Conservation (phyloP, 2,329 filamentous ascomycete species). For the Metarhizium album region DNA sequence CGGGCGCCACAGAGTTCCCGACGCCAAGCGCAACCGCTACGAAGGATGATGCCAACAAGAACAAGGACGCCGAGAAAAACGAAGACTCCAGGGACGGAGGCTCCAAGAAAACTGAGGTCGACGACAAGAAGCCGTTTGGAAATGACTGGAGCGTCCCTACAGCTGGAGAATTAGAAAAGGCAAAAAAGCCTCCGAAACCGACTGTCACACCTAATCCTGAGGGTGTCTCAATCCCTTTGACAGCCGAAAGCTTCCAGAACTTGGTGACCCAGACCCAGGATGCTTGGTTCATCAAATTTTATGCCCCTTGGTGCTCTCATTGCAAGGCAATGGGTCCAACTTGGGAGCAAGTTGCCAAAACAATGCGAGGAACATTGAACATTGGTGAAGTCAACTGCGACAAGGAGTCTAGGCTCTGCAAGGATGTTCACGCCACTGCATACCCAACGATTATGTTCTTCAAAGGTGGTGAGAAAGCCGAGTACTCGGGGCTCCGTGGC, state of each 20-base stretch:
- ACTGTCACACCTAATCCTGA: conserved; percentile 55
- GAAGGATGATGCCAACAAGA: conserved; percentile 17
- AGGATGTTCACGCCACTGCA: conserved; percentile 67
- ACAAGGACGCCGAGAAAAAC: background rate
- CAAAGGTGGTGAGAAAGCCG: conserved; percentile 79
- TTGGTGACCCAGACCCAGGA: conserved; percentile 79
- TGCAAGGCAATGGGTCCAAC: conserved; percentile 87
- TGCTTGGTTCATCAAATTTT: conserved; percentile 98
- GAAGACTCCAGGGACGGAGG: background rate
- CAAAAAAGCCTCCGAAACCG: conserved; percentile 36
- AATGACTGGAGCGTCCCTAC: conserved; percentile 20
- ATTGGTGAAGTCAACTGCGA: conserved; percentile 97
- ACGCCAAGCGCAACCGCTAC: conserved; percentile 20
- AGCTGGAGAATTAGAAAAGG: conserved; percentile 19
- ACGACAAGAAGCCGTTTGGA: conserved; percentile 17
- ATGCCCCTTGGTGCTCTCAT: conserved; percentile 93
- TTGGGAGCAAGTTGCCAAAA: conserved; percentile 82
- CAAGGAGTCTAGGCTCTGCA: conserved; percentile 75
- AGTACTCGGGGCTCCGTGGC: conserved; percentile 86
- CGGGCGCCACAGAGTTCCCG: conserved; percentile 46
- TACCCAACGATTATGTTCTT: conserved; percentile 93
- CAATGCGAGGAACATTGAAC: conserved; percentile 83
- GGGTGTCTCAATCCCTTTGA: conserved; percentile 65
- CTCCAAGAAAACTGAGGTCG: no score
- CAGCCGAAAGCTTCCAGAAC: conserved; percentile 75